Percentiles rank a stretch among this genome's conserved stretches.
These are phyloP conservation scores for Eutrema yunnanense DNA, from an alignment of 345 rosid species.

Conservation along the genomic window DNA sequence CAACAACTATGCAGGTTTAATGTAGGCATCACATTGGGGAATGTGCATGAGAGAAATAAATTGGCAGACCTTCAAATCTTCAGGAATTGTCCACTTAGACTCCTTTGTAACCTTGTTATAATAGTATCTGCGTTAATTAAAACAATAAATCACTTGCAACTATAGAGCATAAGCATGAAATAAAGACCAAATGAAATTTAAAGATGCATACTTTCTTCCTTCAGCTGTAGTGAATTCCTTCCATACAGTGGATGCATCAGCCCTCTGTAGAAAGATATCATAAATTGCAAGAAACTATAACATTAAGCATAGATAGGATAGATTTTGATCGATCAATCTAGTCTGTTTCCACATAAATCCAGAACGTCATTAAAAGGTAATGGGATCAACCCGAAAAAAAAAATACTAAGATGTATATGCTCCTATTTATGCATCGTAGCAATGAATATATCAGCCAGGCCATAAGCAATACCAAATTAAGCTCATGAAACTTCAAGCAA, in stretches of 20 bases:
- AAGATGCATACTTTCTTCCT: conserved; percentile 65
- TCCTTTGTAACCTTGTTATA: conserved; percentile 90
- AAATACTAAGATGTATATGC: neutral
- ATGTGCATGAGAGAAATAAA: conserved; percentile 22
- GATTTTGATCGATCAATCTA: neutral
- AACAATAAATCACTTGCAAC: conserved; percentile 2
- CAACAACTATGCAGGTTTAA: conserved; percentile 25
- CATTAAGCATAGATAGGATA: neutral
- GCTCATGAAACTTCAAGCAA: neutral
- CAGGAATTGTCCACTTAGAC: conserved; percentile 96
- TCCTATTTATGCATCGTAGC: conserved; percentile 3
- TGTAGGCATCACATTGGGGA: neutral
- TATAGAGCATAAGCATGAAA: conserved; percentile 1
- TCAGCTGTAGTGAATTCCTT: conserved; percentile 90
- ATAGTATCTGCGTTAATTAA: conserved; percentile 60
- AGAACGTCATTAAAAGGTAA: neutral
- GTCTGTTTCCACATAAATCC: neutral
- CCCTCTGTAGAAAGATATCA: conserved; percentile 55
- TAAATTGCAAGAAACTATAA: conserved; percentile 15
- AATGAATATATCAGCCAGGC: neutral
- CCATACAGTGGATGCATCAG: conserved; percentile 99
- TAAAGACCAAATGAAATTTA: conserved; percentile 1
- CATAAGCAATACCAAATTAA: neutral
- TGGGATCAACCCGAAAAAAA: neutral
- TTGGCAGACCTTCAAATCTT: conserved; percentile 72